These are phyloP conservation scores for Taphrina communis DNA, from an alignment of 1,139 yeast species.

Conservation along the genomic window DNA sequence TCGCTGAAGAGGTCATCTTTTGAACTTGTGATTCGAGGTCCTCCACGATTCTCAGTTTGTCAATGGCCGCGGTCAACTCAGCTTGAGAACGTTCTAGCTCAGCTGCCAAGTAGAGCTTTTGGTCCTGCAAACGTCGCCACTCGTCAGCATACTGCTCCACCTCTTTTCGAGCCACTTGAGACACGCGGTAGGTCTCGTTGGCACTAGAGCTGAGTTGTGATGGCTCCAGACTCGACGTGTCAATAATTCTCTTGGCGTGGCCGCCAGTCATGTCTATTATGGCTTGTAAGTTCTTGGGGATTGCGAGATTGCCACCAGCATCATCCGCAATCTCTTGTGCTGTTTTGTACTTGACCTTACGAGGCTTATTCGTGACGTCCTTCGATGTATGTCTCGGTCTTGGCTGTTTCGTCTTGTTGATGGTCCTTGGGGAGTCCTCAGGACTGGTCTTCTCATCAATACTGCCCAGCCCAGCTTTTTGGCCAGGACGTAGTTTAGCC, in stretches of 20 bases:
- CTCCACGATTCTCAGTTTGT: constrained; percentile 44
- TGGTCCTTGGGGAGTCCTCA: constrained; percentile 33
- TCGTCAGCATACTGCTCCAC: constrained; percentile 48
- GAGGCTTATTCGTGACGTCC: constrained; percentile 42
- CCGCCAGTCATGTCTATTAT: constrained; percentile 50
- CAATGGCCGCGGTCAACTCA: constrained; percentile 46
- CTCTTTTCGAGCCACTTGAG: constrained; percentile 49
- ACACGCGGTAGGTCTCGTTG: constrained; percentile 42
- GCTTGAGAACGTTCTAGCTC: constrained; percentile 47
- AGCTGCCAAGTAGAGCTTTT: constrained; percentile 47
- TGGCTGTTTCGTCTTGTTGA: constrained; percentile 44
- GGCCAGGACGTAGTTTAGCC: constrained; percentile 69
- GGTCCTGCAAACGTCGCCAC: constrained; percentile 49
- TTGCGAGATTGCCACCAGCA: constrained; percentile 53
- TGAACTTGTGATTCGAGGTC: constrained; percentile 32
- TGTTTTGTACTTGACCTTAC: constrained; percentile 51
- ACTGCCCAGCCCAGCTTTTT: constrained; percentile 69
- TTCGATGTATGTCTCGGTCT: constrained; percentile 42
- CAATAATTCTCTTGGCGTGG: constrained; percentile 42
- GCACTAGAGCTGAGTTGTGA: constrained; percentile 35
- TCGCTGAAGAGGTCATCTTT: constrained; percentile 30
- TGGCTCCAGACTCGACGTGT: constrained; percentile 39
- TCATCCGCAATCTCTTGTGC: constrained; percentile 54
- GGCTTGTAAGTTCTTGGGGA: constrained; percentile 52
- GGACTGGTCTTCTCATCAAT: constrained; percentile 54